These are phyloP conservation scores for Psilocybe tampanensis DNA, from an alignment of 768 basidiomycete genomes.

Conservation along the genomic window DNA sequence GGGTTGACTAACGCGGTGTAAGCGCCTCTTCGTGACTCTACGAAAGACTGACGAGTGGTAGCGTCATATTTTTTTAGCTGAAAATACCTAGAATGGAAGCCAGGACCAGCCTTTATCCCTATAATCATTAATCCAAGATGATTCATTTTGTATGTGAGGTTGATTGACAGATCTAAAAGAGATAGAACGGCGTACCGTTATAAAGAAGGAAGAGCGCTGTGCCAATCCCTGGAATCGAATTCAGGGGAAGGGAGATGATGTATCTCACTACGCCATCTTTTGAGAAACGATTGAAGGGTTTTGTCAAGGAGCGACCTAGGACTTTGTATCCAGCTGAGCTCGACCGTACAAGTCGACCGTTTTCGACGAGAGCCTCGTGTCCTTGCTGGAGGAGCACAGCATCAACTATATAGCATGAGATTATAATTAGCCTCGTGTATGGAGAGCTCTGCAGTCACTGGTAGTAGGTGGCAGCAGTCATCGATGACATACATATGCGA, in stretches of 20 bases:
- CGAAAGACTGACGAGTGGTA: constrained; percentile 42
- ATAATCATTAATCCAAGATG: neutral
- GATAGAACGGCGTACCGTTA: constrained; percentile 37
- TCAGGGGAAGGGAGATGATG: constrained; percentile 65
- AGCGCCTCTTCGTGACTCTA: constrained; percentile 51
- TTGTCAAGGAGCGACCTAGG: constrained; percentile 50
- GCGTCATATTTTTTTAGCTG: constrained; percentile 60
- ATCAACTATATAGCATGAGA: constrained; percentile 40
- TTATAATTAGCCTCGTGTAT: neutral
- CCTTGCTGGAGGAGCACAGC: constrained; percentile 38
- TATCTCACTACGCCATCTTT: constrained; percentile 55
- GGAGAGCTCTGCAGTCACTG: too few species aligned
- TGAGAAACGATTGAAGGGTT: constrained; percentile 47
- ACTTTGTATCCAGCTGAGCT: constrained; percentile 39
- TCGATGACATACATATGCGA: constrained; percentile 34
- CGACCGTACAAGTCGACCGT: constrained; percentile 33
- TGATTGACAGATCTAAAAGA: neutral
- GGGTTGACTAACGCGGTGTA: constrained; percentile 60
- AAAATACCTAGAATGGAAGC: constrained; percentile 69
- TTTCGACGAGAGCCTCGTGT: constrained; percentile 32
- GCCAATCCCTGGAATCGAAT: constrained; percentile 66
- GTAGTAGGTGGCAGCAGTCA: too few species aligned
- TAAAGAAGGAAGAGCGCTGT: constrained; percentile 62
- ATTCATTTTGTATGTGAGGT: neutral
- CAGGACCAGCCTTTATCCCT: constrained; percentile 51